Conservation (phyloP, 306 rosid genomes). For the Trichosanthes cucumerina region DNA sequence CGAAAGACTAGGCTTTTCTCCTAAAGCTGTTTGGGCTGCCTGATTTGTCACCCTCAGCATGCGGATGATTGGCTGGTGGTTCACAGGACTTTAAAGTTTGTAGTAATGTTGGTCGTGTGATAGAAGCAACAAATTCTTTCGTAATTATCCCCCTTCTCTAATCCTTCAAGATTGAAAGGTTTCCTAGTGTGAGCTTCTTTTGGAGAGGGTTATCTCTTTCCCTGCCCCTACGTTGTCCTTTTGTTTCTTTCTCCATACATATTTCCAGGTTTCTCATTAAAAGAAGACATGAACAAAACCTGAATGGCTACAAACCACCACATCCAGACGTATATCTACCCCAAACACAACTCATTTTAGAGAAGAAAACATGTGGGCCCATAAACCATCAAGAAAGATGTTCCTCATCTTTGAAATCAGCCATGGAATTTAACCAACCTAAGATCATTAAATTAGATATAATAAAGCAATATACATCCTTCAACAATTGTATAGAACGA, state of each 20-base stretch:
- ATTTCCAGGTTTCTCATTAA: neutral
- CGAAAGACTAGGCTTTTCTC: neutral
- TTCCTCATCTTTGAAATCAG: neutral
- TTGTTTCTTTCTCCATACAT: neutral
- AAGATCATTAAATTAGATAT: neutral
- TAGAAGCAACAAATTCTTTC: neutral
- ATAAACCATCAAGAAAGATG: neutral
- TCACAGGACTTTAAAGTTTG: neutral
- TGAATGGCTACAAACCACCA: neutral
- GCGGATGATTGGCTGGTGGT: neutral
- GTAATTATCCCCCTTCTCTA: neutral
- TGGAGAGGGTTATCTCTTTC: neutral
- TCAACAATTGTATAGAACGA: neutral
- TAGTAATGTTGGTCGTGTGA: neutral
- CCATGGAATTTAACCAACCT: neutral
- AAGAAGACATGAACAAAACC: neutral
- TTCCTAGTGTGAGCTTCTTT: neutral
- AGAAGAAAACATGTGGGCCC: neutral
- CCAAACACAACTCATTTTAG: neutral
- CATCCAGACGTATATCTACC: neutral
- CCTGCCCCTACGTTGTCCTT: neutral
- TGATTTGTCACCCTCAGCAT: neutral
- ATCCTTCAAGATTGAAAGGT: neutral
- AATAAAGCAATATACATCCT: neutral
- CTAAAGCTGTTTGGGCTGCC: neutral